These are phyloP conservation scores for Fusarium nygamai DNA, from an alignment of 2,329 filamentous ascomycete species.

Conservation along the genomic window DNA sequence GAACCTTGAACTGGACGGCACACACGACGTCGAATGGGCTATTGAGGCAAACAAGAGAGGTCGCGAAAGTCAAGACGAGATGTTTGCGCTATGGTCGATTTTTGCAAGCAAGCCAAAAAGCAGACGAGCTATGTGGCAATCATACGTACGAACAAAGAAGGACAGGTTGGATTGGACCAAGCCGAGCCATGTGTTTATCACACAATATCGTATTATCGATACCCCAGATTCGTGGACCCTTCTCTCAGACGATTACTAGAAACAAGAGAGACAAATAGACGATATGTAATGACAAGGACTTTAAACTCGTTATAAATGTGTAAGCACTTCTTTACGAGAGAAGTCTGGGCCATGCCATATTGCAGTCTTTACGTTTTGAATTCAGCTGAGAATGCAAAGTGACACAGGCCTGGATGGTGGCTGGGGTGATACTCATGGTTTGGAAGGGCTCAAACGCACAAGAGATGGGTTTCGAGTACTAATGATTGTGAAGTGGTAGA, in stretches of 20 bases:
- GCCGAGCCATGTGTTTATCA: background rate
- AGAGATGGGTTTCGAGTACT: too few species aligned
- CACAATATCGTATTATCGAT: rapidly evolving
- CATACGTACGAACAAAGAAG: background rate
- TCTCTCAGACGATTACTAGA: background rate
- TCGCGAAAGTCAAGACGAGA: rapidly evolving
- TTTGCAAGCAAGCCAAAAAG: background rate
- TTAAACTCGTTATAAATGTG: too few species aligned
- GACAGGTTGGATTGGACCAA: background rate
- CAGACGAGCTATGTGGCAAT: background rate
- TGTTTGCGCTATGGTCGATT: background rate
- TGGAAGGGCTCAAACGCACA: too few species aligned
- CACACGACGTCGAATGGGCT: background rate
- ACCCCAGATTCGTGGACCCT: background rate
- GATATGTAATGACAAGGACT: too few species aligned
- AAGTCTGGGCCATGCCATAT: too few species aligned
- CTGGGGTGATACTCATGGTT: too few species aligned
- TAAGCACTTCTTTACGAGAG: too few species aligned
- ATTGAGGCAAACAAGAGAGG: background rate
- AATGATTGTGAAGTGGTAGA: too few species aligned
- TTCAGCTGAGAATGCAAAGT: too few species aligned
- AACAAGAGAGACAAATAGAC: background rate
- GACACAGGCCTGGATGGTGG: too few species aligned
- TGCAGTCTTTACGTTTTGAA: too few species aligned
- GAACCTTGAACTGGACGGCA: background rate